Evolutionary conservation across 169 alveolate species (phyloP).

Genomic region (Plasmodium coatneyi): DNA sequence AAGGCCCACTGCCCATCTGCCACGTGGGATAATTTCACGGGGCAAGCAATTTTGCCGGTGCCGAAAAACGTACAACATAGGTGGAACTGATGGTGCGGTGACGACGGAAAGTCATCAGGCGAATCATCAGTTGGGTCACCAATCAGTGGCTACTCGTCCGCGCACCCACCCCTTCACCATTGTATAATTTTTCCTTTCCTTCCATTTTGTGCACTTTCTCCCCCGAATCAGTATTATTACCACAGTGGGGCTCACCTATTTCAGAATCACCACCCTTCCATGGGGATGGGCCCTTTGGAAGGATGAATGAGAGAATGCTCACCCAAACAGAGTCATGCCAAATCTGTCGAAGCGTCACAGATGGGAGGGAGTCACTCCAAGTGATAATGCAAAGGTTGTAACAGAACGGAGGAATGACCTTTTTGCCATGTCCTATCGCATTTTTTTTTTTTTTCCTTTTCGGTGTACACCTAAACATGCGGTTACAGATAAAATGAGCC

Average conservation of each 20-base stretch:
- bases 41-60: neutral
- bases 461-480: neutral
- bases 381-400: neutral
- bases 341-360: neutral
- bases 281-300: neutral
- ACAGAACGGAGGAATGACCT: neutral
- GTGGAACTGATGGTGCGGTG: neutral
- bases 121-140: neutral
- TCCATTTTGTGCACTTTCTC: neutral
- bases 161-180: neutral
- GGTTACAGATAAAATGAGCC: neutral
- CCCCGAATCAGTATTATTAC: neutral
- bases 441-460: neutral
- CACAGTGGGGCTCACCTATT: neutral
- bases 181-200: neutral
- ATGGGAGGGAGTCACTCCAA: neutral
- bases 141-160: neutral
- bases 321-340: neutral
- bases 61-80: neutral
- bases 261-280: neutral
- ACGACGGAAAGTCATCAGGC: neutral
- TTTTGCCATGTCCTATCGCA: neutral
- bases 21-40: neutral
- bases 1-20: neutral
- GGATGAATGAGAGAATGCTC: neutral